phyloP scores from a whole-genome alignment of 2,329 filamentous ascomycete genomes.

The Zymoseptoria passerinii region DNA sequence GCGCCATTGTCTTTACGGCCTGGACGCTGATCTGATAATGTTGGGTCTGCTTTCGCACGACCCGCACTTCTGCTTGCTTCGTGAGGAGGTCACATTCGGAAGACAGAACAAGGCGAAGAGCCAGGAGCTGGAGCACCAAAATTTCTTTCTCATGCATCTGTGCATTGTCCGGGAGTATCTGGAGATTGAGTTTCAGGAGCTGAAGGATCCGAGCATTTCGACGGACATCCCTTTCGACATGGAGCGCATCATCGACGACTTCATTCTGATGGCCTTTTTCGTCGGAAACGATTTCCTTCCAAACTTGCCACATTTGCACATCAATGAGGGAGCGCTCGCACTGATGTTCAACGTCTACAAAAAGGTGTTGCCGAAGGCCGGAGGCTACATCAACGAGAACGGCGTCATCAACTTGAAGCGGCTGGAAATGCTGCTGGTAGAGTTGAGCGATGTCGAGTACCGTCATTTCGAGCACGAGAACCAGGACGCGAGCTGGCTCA shows the following conservation, averaged over 20 bases:
- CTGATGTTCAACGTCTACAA: constrained; percentile 99
- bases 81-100: constrained; percentile 97
- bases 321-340: constrained; percentile 93
- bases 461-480: constrained; percentile 89
- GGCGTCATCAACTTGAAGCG: constrained; percentile 84
- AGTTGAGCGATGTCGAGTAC: constrained; percentile 80
- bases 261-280: constrained; percentile 99
- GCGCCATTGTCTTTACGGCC: constrained; percentile 91
- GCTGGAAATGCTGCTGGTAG: constrained; percentile 67
- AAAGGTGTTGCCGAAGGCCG: constrained; percentile 72
- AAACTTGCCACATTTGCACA: constrained; percentile 90
- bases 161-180: constrained; percentile 97
- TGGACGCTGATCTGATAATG: constrained; percentile 98
- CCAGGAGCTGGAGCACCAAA: constrained; percentile 96
- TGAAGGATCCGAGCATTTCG: constrained; percentile 64
- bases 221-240: constrained; percentile 72
- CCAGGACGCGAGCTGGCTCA: constrained; percentile 84
- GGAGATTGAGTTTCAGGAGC: constrained; percentile 91
- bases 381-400: constrained; percentile 93
- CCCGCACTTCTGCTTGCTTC: constrained; percentile 91
- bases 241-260: constrained; percentile 96
- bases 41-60: constrained; percentile 93
- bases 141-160: constrained; percentile 94
- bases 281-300: constrained; percentile 98
- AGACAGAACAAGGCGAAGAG: constrained; percentile 79